phyloP scores from a whole-genome alignment of 108 stramenopile genomes.

The Schizochytrium sp. region DNA sequence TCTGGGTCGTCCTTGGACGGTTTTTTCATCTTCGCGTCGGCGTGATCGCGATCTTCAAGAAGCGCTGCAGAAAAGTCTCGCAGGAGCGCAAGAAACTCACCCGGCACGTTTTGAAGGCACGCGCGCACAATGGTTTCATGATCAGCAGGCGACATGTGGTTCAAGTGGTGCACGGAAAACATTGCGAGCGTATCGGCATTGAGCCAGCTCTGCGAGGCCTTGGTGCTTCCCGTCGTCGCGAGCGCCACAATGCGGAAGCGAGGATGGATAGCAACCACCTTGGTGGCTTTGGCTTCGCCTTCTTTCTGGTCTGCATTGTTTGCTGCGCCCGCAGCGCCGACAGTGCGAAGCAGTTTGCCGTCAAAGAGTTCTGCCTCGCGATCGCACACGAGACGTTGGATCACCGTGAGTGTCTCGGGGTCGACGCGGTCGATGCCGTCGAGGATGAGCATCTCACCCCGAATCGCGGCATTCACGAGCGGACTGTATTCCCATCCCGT shows the following conservation, averaged over 20 bases:
- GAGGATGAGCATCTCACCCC: slow-evolving; percentile 38
- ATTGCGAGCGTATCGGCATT: slow-evolving; percentile 46
- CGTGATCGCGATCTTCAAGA: not conserved
- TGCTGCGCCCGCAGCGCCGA: not conserved
- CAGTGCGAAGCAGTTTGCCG: slow-evolving; percentile 48
- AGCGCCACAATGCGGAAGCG: slow-evolving; percentile 70
- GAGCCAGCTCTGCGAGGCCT: slow-evolving; percentile 54
- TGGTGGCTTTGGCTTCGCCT: no score
- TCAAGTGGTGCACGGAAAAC: slow-evolving; percentile 23
- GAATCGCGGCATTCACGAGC: slow-evolving; percentile 19
- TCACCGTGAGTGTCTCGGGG: slow-evolving; percentile 67
- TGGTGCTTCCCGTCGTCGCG: slow-evolving; percentile 31
- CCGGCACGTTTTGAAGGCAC: not conserved
- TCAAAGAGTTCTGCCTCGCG: slow-evolving; percentile 69
- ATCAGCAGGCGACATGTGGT: not conserved
- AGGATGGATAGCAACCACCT: slow-evolving; percentile 42
- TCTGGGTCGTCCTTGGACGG: slow-evolving; percentile 4
- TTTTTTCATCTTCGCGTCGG: not conserved
- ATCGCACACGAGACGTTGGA: slow-evolving; percentile 77
- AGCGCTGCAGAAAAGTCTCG: not conserved
- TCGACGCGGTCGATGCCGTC: slow-evolving; percentile 77
- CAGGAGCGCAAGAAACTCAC: not conserved
- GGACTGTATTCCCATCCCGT: slow-evolving; percentile 25
- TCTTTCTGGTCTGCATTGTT: no score
- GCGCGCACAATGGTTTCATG: not conserved